A percentile compares a stretch with the other conserved stretches of the same genome.
These are phyloP conservation scores for Lathyrus aphaca DNA, from an alignment of 306 rosid species.

Conservation along the genomic window DNA sequence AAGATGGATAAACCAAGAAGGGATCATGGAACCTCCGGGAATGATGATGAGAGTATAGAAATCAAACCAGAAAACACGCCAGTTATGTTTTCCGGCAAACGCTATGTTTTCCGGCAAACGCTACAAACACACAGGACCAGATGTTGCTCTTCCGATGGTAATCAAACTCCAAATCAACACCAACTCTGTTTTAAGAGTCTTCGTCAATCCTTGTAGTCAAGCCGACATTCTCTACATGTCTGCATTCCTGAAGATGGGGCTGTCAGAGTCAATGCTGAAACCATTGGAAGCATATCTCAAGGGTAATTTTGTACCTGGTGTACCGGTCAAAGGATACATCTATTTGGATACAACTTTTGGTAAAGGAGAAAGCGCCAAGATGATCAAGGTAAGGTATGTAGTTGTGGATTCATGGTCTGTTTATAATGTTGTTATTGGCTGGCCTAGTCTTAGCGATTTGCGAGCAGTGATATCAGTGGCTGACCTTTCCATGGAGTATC, in stretches of 20 bases:
- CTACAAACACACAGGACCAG: neutral
- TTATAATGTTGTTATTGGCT: neutral
- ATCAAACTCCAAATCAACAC: neutral
- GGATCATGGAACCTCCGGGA: too few relatives aligned
- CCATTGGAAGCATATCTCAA: neutral
- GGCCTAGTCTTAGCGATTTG: neutral
- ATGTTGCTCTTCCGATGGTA: constrained; percentile 9
- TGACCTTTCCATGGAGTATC: neutral
- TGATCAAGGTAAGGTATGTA: neutral
- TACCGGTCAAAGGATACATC: neutral
- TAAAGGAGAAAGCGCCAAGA: neutral
- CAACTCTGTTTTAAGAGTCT: neutral
- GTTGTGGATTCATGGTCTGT: neutral
- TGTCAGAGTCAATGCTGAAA: neutral
- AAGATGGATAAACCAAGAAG: neutral
- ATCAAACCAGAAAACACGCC: neutral
- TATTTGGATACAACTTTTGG: too few relatives aligned
- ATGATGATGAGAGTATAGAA: neutral
- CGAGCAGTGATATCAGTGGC: neutral
- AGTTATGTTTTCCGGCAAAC: too few relatives aligned
- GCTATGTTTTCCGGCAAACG: neutral
- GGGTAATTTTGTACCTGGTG: neutral
- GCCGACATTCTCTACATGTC: constrained; percentile 3
- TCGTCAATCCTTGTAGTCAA: neutral
- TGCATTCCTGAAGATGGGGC: neutral